Evolutionary conservation across 176 grass and related monocot genomes (phyloP).

Genomic region (Bothriochloa decipiens): DNA sequence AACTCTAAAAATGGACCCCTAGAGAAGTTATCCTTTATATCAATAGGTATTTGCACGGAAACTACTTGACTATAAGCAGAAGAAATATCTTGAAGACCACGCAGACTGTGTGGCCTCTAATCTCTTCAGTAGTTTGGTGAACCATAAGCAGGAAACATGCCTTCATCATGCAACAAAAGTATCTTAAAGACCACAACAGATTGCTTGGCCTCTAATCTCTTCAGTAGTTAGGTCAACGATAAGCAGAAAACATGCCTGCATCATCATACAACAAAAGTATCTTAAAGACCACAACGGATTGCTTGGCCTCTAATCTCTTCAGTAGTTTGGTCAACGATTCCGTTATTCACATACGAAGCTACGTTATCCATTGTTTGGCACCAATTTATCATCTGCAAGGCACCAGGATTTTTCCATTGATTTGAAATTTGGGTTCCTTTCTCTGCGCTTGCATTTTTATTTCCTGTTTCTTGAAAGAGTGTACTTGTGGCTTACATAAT

Average conservation of each 20-base stretch:
- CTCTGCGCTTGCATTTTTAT: not conserved
- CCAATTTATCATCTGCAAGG: not conserved
- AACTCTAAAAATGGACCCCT: not conserved
- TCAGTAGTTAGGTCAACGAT: not conserved
- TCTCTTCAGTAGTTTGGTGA: not conserved
- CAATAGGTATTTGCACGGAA: conserved; percentile 7
- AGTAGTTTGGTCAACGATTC: not conserved
- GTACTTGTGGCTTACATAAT: conserved; percentile 1
- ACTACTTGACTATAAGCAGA: not conserved
- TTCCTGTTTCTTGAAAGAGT: not conserved
- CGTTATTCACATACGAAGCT: not conserved
- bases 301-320: not conserved
- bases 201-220: not conserved
- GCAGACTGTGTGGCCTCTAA: not conserved
- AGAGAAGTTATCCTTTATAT: not conserved
- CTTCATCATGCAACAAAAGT: not conserved
- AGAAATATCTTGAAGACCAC: conserved; percentile 18
- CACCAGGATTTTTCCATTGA: not conserved
- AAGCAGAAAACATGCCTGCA: not conserved
- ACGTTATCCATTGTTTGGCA: not conserved
- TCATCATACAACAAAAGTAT: not conserved
- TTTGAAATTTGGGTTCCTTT: not conserved
- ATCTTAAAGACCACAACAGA: conserved; percentile 1
- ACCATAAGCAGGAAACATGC: not conserved
- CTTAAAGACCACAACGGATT: not conserved